Base-by-base conservation (phyloP, 208 protist species). In the Wallacemonas sp. region DNA sequence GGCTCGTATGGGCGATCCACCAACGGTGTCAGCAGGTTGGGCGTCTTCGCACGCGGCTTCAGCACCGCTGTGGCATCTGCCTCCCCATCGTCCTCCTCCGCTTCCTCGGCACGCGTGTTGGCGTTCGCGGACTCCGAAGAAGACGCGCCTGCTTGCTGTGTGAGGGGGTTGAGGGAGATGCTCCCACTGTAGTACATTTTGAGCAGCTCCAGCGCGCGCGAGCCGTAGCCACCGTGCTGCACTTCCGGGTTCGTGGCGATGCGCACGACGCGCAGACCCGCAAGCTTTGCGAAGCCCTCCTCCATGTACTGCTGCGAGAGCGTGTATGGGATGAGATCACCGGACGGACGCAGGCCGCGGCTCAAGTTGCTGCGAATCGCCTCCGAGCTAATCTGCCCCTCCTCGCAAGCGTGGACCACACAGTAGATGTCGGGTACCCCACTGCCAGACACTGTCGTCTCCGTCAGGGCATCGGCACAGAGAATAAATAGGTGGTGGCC, bases 251-350 rank as follows among this genome's bases (percentile, higher is more conserved):
- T 97, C 1, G 98, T 99, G 21, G 99, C 98, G 44, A 99, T 99
- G 39, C 99, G 91, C 26, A 99, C 97, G 12, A 99, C 77, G 46
- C 99, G 91, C 17, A 97, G 86, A 3, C 99, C 99, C 3, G 89
- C 94, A 27, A 99, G 83, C 42, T 88, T 77, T 37, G 97, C 91
- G 68, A 99, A 99, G 27, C 89, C 83, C 60, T 94, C 85, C 62
- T 99, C 97, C 60, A 98, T 82, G 72, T 92, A 99, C 66, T 94
- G 85, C 78, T 99, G 94, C 0, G 97, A 92, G 1, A 99, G 65
- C 2, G 98, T 99, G 96, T 99, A 99, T 15, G 99, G 98, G 70
- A 99, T 99, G 3, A 99, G 75, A 78, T 99, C 99, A 24, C 99
- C 99, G 1, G 94, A 87, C n/a, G 91, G 89, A 6, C 92, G 84